phyloP scores from a whole-genome alignment of 257 asterid species.

The Avicennia marina region DNA sequence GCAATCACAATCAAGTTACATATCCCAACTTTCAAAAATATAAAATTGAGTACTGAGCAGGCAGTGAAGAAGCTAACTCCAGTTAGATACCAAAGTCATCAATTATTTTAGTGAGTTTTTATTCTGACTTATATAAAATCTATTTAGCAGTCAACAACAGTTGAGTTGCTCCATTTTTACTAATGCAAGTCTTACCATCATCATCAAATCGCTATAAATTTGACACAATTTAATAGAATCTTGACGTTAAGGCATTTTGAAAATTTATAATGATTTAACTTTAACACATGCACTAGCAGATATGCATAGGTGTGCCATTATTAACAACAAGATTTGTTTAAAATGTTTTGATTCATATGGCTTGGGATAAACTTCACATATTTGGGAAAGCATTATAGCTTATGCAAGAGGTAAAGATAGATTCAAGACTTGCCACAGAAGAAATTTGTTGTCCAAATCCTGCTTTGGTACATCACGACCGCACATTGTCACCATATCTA shows the following conservation, averaged over 20 bases:
- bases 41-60: background rate
- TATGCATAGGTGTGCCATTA: too few species aligned
- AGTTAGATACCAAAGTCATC: background rate
- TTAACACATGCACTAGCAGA: too few species aligned
- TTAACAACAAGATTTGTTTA: too few species aligned
- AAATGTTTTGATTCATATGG: background rate
- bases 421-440: conserved; percentile 61
- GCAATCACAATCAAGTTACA: background rate
- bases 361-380: background rate
- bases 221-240: too few species aligned
- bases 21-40: background rate
- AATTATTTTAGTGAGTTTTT: too few species aligned
- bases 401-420: conserved; percentile 6
- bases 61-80: background rate
- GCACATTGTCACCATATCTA: conserved; percentile 96
- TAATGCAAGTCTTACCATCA: background rate
- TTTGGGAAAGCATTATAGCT: background rate
- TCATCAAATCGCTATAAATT: too few species aligned
- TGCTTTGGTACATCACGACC: conserved; percentile 99
- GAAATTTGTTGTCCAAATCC: conserved; percentile 93
- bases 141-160: background rate
- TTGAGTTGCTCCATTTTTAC: background rate
- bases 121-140: too few species aligned
- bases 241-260: background rate
- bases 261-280: background rate